Percentiles rank a stretch among this genome's conserved stretches.
Conservation (phyloP, 164 flowering plant genomes). For the Buxus sempervirens region DNA sequence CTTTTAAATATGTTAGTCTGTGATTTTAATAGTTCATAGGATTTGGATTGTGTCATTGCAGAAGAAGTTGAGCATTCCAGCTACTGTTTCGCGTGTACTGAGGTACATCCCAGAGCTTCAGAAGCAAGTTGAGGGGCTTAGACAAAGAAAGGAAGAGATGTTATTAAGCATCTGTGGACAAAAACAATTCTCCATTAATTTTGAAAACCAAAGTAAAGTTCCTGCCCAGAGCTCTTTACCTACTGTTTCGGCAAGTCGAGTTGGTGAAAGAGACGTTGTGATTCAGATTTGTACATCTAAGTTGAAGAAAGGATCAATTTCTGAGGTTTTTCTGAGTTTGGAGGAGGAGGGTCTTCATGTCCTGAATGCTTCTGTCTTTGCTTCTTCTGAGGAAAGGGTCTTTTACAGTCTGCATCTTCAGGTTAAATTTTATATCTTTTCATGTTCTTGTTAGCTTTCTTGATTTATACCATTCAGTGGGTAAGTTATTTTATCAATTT, state of each 20-base stretch:
- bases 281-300: slow-evolving; percentile 38
- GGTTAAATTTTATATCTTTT: slow-evolving; percentile 20
- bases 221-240: slow-evolving; percentile 3
- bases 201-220: slow-evolving; percentile 3
- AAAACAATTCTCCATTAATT: slow-evolving; percentile 4
- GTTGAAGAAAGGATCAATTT: slow-evolving; percentile 21
- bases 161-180: slow-evolving; percentile 25
- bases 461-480: not conserved
- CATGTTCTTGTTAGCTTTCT: not conserved
- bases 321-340: slow-evolving; percentile 36
- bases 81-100: not conserved
- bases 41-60: not conserved
- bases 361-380: slow-evolving; percentile 44
- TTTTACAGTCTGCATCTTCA: slow-evolving; percentile 55
- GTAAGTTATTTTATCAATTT: no score
- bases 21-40: not conserved
- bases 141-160: slow-evolving; percentile 19
- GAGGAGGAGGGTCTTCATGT: slow-evolving; percentile 47
- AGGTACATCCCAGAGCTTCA: not conserved
- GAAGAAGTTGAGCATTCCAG: not conserved
- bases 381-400: slow-evolving; percentile 35
- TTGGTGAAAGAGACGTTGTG: slow-evolving; percentile 42
- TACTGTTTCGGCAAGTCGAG: slow-evolving; percentile 24
- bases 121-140: not conserved
- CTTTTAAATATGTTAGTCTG: not conserved